These are phyloP conservation scores for Alternaria panax DNA, from an alignment of 2,329 filamentous ascomycete species.

Conservation along the genomic window DNA sequence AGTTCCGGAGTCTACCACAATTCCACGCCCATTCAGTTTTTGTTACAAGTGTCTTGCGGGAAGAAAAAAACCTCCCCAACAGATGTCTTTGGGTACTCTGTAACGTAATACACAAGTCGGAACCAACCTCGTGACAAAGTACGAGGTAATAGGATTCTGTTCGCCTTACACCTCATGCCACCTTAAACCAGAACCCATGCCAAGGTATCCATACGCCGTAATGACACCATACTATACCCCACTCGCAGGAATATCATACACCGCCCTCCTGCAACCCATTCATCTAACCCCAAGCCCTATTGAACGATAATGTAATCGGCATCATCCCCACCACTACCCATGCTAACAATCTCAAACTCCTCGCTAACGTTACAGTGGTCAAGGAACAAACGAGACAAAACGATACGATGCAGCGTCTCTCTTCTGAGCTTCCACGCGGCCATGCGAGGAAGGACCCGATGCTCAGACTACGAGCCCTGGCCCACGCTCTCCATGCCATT, in stretches of 20 bases:
- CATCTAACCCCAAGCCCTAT: background rate
- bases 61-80: no score
- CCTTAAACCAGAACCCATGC: no score
- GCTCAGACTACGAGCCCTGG: constrained; percentile 13
- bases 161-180: no score
- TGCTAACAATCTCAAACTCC: background rate
- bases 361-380: background rate
- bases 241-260: background rate
- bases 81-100: no score
- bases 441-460: background rate
- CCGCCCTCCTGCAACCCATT: background rate
- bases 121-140: no score
- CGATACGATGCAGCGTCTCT: background rate
- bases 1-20: no score
- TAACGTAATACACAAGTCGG: no score
- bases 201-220: no score
- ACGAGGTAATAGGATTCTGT: no score
- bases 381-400: background rate
- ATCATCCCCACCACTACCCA: background rate
- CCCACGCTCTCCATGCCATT: constrained; percentile 7
- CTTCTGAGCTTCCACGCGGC: background rate
- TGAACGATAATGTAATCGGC: background rate
- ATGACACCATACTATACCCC: no score
- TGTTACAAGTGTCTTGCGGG: no score
- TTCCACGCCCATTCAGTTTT: no score